Percentiles rank a stretch among this genome's conserved stretches.
Conservation (phyloP, 352 stramenopile species). For the Globisporangium echinulatum region DNA sequence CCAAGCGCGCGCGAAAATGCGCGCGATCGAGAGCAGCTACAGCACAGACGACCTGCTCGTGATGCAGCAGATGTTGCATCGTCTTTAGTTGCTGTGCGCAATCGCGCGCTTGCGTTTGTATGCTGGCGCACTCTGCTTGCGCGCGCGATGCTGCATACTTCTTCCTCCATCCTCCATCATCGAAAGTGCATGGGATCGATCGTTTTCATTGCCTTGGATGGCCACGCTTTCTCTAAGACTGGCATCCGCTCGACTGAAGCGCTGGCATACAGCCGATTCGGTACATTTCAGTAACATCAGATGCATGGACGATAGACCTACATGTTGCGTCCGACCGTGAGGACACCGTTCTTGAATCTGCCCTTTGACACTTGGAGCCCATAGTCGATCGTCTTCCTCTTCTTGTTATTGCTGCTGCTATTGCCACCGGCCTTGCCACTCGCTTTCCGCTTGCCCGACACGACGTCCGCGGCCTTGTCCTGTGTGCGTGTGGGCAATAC, state of each 20-base stretch:
- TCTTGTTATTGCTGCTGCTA: constrained; percentile 32
- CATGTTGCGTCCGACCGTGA: constrained; percentile 44
- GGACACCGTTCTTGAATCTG: constrained; percentile 64
- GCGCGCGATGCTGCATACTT: too few relatives aligned
- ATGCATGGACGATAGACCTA: neutral
- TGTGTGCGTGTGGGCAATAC: constrained; percentile 10
- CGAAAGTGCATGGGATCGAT: too few relatives aligned
- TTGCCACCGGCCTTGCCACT: constrained; percentile 19
- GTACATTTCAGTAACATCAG: too few relatives aligned
- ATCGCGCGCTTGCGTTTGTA: too few relatives aligned
- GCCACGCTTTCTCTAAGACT: too few relatives aligned
- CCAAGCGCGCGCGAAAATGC: constrained; percentile 19
- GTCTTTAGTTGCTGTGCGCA: neutral
- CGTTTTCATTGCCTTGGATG: too few relatives aligned
- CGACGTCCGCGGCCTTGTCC: constrained; percentile 62
- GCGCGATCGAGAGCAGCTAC: constrained; percentile 24
- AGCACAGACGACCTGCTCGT: constrained; percentile 24
- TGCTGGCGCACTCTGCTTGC: constrained; percentile 3
- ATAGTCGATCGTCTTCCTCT: constrained; percentile 69
- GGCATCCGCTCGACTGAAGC: too few relatives aligned
- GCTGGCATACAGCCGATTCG: too few relatives aligned
- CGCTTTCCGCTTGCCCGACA: constrained; percentile 58
- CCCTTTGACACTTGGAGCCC: constrained; percentile 70
- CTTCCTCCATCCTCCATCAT: too few relatives aligned
- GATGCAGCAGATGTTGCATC: constrained; percentile 32